Base-by-base conservation (phyloP, 345 rosid genomes). In the Diplotaxis tenuifolia region DNA sequence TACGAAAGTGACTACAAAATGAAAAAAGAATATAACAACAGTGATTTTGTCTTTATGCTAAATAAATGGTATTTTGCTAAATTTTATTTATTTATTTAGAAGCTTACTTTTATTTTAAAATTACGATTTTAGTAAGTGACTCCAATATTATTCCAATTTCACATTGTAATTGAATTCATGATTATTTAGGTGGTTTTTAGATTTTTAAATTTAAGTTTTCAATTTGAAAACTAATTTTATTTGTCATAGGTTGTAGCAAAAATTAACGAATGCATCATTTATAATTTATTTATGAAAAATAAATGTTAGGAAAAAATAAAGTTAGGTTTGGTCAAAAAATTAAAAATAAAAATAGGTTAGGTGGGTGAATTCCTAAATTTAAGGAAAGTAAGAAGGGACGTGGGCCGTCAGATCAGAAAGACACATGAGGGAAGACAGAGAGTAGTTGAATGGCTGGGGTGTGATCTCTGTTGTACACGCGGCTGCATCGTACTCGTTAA, bases 391-490 rank as follows among this genome's bases (percentile, higher is more conserved):
- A 67, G 49, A 61, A 61, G 7, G 52, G 57, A 70, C 11, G 19
- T 64, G 75, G 53, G 40, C 61, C 80, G 75, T 76, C 72, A 16
- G 75, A 76, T 70, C 62, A 45, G 61, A 56, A 21, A 49, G 75
- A 70, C 71, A 55, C 29, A 68, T 52, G 63, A 60, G 32, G 65
- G n/a, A 45, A 45, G 50, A 45, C 50, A 45, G 50, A 42, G 50
- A n/a, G 50, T 42, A 42, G 50, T 7, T 42, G 50, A 42, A 42
- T 42, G 50, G 50, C 50, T 42, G 50, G 50, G 50, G 50, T 42
- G 50, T 42, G n/a, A 42, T 14, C 50, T 42, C 50, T 42, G 50
- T 42, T 42, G 50, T 42, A 42, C 50, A 42, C 50, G 50, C n/a
- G 50, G 50, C 50, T 42, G 18, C 18, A 42, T 42, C n/a, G 16